Evolutionary conservation across 176 grass and related monocot genomes (phyloP).

Genomic region (Hordeum vulgare): MorexV3_pseudomolecules_assembly NC_058522.1:520599113-520599612

Average conservation of each 20-base stretch:
- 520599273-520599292: constrained; percentile 62
- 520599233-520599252: constrained; percentile 68
- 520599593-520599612: background rate
- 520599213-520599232: constrained; percentile 57
- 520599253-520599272: constrained; percentile 67
- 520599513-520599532: too few relatives aligned
- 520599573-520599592: background rate
- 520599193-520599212: constrained; percentile 65
- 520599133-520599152: background rate
- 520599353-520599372: background rate
- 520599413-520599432: background rate
- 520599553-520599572: background rate
- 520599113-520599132: background rate
- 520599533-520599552: too few relatives aligned
- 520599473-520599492: background rate
- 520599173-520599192: background rate
- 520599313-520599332: background rate
- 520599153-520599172: background rate
- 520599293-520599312: background rate
- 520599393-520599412: background rate
- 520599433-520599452: background rate
- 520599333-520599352: background rate
- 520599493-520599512: background rate
- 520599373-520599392: background rate
- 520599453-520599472: background rate